Evolutionary conservation across 2,329 filamentous ascomycete species (phyloP).

Genomic region (Aspergillus sp.): DNA sequence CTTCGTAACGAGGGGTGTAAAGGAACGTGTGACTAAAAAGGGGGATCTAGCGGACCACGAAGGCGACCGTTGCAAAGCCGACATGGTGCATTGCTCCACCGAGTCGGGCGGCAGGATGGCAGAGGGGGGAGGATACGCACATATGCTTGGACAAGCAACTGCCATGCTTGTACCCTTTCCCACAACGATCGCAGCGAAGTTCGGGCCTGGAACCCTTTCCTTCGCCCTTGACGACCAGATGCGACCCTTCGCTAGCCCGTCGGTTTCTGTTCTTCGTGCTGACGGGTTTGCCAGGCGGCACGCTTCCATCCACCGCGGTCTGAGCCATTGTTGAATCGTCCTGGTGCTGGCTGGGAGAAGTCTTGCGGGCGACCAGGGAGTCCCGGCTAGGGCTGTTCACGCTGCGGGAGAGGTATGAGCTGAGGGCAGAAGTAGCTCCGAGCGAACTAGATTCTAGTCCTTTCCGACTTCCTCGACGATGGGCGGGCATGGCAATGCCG

Average conservation of each 20-base stretch:
- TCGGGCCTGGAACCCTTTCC: constrained; percentile 79
- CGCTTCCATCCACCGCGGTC: constrained; percentile 51
- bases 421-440: constrained; percentile 45
- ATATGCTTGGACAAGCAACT: constrained; percentile 99
- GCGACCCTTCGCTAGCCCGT: constrained; percentile 83
- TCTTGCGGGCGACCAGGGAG: constrained; percentile 43
- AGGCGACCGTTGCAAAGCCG: constrained; percentile 44
- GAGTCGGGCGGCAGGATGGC: constrained; percentile 49
- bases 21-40: constrained; percentile 35
- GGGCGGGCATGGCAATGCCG: constrained; percentile 59
- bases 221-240: constrained; percentile 73
- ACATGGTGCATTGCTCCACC: constrained; percentile 46
- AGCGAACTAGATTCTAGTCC: constrained; percentile 69
- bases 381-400: constrained; percentile 42
- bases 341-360: constrained; percentile 39
- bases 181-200: constrained; percentile 95
- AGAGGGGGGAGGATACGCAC: constrained; percentile 74
- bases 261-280: constrained; percentile 60
- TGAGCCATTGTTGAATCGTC: constrained; percentile 19
- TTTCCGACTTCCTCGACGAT: constrained; percentile 58
- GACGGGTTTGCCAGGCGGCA: constrained; percentile 52
- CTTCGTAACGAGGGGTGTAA: constrained; percentile 29
- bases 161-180: constrained; percentile 99
- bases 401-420: constrained; percentile 48
- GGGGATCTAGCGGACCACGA: constrained; percentile 40